A percentile compares a stretch with the other conserved stretches of the same genome.
Evolutionary conservation across 2,329 filamentous ascomycete species (phyloP).

Genomic region (Fusarium sp.): DNA sequence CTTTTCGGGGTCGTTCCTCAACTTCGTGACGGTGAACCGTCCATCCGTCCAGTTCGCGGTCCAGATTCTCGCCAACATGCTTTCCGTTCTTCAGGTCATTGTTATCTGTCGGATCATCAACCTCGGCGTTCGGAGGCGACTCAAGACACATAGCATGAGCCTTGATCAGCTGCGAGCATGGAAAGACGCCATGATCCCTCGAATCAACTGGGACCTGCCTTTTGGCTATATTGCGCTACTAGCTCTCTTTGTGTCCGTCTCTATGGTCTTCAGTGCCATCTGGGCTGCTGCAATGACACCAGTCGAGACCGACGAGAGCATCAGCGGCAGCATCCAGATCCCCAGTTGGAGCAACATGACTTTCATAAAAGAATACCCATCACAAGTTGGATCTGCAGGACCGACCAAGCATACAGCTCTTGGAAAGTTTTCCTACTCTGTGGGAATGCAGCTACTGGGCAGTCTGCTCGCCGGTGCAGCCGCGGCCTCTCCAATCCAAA

Average conservation of each 20-base stretch:
- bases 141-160: conserved; percentile 21
- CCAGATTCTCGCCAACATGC: conserved; percentile 12
- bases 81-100: not conserved
- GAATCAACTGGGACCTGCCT: conserved; percentile 24
- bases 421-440: conserved; percentile 43
- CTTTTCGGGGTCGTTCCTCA: conserved; percentile 9
- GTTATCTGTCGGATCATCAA: conserved; percentile 15
- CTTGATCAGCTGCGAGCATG: conserved; percentile 18
- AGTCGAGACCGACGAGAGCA: conserved; percentile 16
- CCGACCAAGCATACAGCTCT: conserved; percentile 28
- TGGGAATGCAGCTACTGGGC: conserved; percentile 38
- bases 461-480: conserved; percentile 35
- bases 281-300: conserved; percentile 42
- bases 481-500: conserved; percentile 35
- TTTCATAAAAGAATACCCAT: conserved; percentile 40
- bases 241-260: conserved; percentile 10
- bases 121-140: conserved; percentile 9
- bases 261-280: conserved; percentile 26
- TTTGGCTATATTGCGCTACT: not conserved
- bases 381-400: conserved; percentile 24
- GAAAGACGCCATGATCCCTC: conserved; percentile 16
- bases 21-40: not conserved
- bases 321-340: conserved; percentile 31
- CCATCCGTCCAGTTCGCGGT: conserved; percentile 11
- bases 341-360: conserved; percentile 34